Base-by-base conservation (phyloP, 768 basidiomycete species). In the Tulasnella sp. region DNA sequence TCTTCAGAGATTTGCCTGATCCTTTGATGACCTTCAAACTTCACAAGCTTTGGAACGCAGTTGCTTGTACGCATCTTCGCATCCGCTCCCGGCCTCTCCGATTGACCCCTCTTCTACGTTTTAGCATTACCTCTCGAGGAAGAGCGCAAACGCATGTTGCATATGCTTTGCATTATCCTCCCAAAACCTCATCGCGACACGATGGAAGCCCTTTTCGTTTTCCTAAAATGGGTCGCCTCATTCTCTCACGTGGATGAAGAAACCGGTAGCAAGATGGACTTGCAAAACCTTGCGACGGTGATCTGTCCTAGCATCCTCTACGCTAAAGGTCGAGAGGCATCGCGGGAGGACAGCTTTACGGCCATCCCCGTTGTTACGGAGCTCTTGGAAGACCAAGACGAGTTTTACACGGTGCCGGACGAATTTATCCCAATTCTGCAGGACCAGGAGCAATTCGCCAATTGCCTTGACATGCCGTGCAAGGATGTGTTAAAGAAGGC, bases 211-310 rank as follows among this genome's bases (percentile, higher is more conserved):
- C 86, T 99, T 73, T 98, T 98, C 83, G 96, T 98, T 40, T 99
- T 99, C 87, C 88, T 99, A 81, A 98, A 98, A 85, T 99, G 98
- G 98, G 98, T 99, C 15, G 97, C 97, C 13, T 98, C 96, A 1
- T 99, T 99, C 84, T 95, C 98, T 72, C 97, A 99, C 84, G 91
- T 96, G 87, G 96, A 98, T 82, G 95, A 96, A 81, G 94, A 94
- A 82, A 98, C 97, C 0, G 96, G 96, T 57, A 96, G 94, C 85
- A 96, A 97, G 86, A 99, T 99, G 98, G 98, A 99, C 84, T 87
- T 99, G 70, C 88, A 88, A 23, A 99, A 99, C 84, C 88, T 99
- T 81, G 95, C 98, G 46, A 98, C 95, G 11, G 97, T 99, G 84
- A 96, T 99, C 81, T 92, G 93, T 82, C 98, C 98, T n/a, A 98